These are phyloP conservation scores for Conticribra guillardii DNA, from an alignment of 108 stramenopile species.

Conservation along the genomic window DNA sequence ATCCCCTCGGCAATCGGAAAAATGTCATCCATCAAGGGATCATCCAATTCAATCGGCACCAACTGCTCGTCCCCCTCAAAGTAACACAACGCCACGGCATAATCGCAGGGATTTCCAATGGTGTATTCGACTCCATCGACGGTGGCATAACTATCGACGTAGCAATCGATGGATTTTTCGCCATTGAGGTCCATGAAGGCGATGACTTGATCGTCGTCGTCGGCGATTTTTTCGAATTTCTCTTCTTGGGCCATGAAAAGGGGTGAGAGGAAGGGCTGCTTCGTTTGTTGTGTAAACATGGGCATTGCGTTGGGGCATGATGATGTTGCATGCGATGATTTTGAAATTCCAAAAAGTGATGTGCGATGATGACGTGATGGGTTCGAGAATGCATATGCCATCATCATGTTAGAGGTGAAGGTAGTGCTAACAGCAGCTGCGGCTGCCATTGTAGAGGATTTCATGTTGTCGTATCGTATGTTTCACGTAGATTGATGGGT, in stretches of 20 bases:
- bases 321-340: too few relatives aligned
- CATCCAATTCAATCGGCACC: constrained; percentile 78
- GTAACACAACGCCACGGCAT: constrained; percentile 85
- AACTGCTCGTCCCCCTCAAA: constrained; percentile 68
- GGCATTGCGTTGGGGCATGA: too few relatives aligned
- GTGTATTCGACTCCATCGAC: constrained; percentile 74
- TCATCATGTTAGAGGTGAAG: too few relatives aligned
- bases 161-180: constrained; percentile 85
- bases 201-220: constrained; percentile 75
- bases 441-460: too few relatives aligned
- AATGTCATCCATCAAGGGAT: constrained; percentile 83
- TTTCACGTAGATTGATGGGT: too few relatives aligned
- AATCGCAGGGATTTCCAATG: constrained; percentile 86
- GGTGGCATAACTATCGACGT: constrained; percentile 73
- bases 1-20: constrained; percentile 84
- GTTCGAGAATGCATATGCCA: too few relatives aligned
- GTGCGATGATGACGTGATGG: too few relatives aligned
- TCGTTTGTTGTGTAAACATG: constrained; percentile 6
- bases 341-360: too few relatives aligned
- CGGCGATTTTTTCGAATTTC: constrained; percentile 44
- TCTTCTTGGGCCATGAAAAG: constrained; percentile 18
- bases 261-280: background rate
- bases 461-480: too few relatives aligned
- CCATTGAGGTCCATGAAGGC: constrained; percentile 71
- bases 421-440: too few relatives aligned